These are phyloP conservation scores for Canna indica DNA, from an alignment of 176 grass and related monocot genomes.

Conservation along the genomic window DNA sequence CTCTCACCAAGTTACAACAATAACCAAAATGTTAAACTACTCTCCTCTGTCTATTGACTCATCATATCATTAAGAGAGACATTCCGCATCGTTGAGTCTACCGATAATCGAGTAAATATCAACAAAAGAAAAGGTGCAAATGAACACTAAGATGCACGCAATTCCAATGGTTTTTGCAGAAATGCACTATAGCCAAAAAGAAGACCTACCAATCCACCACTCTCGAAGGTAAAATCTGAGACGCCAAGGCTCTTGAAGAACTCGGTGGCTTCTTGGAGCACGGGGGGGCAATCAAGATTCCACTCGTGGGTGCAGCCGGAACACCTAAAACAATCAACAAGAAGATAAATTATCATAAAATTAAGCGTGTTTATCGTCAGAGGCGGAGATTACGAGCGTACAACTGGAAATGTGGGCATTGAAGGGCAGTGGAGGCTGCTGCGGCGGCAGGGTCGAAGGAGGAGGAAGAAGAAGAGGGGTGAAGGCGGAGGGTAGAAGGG, in stretches of 20 bases:
- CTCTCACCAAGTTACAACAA: neutral
- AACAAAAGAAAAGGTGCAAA: neutral
- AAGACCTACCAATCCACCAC: conserved; percentile 50
- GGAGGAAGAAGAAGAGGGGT: conserved; percentile 11
- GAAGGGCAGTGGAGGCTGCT: conserved; percentile 35
- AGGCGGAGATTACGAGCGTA: conserved; percentile 14
- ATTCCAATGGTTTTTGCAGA: neutral
- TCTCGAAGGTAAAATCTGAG: conserved; percentile 70
- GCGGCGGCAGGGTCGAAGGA: conserved; percentile 5
- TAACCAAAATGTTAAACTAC: neutral
- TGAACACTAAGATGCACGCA: neutral
- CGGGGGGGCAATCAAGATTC: conserved; percentile 57
- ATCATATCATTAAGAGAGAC: neutral
- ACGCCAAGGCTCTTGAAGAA: conserved; percentile 55
- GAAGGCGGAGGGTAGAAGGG: conserved; percentile 12
- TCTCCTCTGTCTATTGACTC: neutral
- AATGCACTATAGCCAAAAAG: neutral
- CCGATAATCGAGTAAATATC: neutral
- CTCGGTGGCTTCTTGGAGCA: conserved; percentile 52
- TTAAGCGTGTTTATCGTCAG: no score
- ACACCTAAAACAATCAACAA: conserved; percentile 32
- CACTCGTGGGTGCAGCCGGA: conserved; percentile 70
- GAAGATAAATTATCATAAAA: neutral
- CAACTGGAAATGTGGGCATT: conserved; percentile 75
- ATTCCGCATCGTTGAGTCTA: neutral